phyloP scores from a whole-genome alignment of 495 filamentous ascomycete species.

The Aspergillus coremiiformis region DNA sequence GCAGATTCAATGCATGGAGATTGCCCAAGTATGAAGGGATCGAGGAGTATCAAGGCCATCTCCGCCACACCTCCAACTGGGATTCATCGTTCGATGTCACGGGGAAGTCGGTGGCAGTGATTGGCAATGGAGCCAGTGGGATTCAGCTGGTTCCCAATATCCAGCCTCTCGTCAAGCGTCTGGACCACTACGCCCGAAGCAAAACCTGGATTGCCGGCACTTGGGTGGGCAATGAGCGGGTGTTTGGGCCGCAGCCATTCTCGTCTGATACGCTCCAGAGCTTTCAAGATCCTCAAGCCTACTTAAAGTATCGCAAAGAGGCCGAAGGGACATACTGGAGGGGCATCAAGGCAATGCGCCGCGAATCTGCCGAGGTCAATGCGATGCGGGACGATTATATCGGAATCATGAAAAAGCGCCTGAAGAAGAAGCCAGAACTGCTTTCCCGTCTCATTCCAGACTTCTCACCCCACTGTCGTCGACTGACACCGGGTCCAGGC shows the following conservation, averaged over 20 bases:
- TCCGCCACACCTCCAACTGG: constrained; percentile 27
- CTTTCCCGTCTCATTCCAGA: constrained; percentile 29
- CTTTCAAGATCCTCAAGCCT: too few relatives aligned
- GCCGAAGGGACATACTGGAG: too few relatives aligned
- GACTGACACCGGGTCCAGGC: constrained; percentile 44
- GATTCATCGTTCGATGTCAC: not conserved
- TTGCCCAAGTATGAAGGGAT: constrained; percentile 44
- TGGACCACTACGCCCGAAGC: too few relatives aligned
- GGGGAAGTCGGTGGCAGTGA: not conserved
- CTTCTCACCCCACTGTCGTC: constrained; percentile 44
- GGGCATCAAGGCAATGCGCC: too few relatives aligned
- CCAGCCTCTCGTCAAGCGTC: too few relatives aligned
- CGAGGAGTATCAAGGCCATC: constrained; percentile 35
- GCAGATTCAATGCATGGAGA: constrained; percentile 41
- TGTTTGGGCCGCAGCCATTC: too few relatives aligned
- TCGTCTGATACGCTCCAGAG: too few relatives aligned
- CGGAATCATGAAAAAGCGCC: constrained; percentile 36
- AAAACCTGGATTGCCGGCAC: too few relatives aligned
- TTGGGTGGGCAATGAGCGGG: too few relatives aligned
- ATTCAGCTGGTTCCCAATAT: constrained; percentile 1
- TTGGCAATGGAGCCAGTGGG: not conserved
- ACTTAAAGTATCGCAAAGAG: too few relatives aligned
- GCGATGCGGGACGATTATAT: too few relatives aligned
- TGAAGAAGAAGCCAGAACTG: constrained; percentile 31
- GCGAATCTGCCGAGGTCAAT: too few relatives aligned